Conservation (phyloP, 2,329 filamentous ascomycete species). For the Lanzia echinophila region DNA sequence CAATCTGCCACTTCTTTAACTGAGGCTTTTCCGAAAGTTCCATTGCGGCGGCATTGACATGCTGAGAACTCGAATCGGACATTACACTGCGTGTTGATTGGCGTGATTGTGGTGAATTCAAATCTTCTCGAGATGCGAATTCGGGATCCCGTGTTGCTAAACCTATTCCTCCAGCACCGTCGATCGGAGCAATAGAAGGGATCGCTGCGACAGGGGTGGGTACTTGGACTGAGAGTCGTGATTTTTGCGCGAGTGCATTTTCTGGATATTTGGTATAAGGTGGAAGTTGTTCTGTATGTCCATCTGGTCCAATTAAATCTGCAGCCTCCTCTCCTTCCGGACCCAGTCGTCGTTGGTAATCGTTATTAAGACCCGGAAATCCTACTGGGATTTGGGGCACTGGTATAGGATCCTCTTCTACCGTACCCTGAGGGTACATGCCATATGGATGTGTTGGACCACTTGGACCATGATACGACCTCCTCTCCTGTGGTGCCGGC, state of each 20-base stretch:
- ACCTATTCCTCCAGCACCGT: conserved; percentile 54
- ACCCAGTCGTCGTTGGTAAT: conserved; percentile 66
- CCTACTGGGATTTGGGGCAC: conserved; percentile 56
- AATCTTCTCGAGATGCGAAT: conserved; percentile 52
- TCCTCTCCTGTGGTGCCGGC: conserved; percentile 45
- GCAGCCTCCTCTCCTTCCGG: conserved; percentile 81
- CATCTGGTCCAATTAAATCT: conserved; percentile 79
- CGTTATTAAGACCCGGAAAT: conserved; percentile 58
- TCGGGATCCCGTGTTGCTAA: conserved; percentile 56
- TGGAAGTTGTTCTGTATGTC: conserved; percentile 84
- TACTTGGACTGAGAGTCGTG: conserved; percentile 26
- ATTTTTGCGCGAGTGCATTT: conserved; percentile 55
- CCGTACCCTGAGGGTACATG: conserved; percentile 77
- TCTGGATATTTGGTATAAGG: conserved; percentile 89
- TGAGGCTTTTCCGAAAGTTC: conserved; percentile 41
- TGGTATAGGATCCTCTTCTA: conserved; percentile 34
- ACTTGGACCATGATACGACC: conserved; percentile 53
- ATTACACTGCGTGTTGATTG: conserved; percentile 46
- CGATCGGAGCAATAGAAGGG: background rate
- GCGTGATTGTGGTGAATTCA: conserved; percentile 43
- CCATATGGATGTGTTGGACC: conserved; percentile 79
- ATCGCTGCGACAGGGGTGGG: too few species aligned
- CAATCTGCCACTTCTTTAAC: conserved; percentile 45
- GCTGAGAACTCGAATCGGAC: conserved; percentile 45
- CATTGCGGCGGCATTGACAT: conserved; percentile 46